Evolutionary conservation across 1,284 basidiomycete species (phyloP).

Genomic region (Thecaphora frezii): DNA sequence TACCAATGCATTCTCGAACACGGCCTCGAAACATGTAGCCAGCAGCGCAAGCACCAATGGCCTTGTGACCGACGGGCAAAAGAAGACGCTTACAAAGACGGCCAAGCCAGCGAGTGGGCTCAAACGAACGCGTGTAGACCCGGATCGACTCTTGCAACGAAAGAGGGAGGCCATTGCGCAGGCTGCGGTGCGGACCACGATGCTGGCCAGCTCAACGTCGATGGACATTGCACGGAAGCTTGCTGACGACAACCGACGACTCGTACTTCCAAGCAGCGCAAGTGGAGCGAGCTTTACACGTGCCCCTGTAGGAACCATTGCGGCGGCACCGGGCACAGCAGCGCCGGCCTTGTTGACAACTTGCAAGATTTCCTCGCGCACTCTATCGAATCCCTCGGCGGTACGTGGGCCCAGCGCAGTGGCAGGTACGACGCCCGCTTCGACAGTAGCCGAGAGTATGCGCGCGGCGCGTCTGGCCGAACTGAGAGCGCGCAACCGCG

Average conservation of each 20-base stretch:
- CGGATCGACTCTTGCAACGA: slow-evolving; percentile 17
- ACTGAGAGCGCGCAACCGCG: neutral
- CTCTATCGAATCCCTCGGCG: neutral
- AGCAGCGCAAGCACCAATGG: slow-evolving; percentile 1
- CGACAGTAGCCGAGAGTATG: neutral
- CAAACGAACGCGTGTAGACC: slow-evolving; percentile 13
- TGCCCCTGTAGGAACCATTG: too few relatives aligned
- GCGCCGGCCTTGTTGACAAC: too few relatives aligned
- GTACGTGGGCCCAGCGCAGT: too few relatives aligned
- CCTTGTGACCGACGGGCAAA: slow-evolving; percentile 10
- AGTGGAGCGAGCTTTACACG: too few relatives aligned
- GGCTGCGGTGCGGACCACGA: neutral
- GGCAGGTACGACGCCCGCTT: too few relatives aligned
- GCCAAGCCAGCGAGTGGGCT: slow-evolving; percentile 13
- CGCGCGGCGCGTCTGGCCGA: neutral
- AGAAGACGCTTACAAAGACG: slow-evolving; percentile 34
- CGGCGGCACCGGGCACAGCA: neutral
- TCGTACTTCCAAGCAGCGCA: too few relatives aligned
- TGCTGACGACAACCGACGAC: neutral
- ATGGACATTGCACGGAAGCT: neutral
- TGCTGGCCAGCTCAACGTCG: neutral
- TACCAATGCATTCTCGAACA: slow-evolving; percentile 6
- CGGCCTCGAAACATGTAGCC: neutral
- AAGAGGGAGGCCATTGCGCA: slow-evolving; percentile 19
- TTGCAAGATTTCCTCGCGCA: neutral